These are phyloP conservation scores for Sphagnum tenellum DNA, from an alignment of 225 moss, liverwort and hornwort species.

Conservation along the genomic window DNA sequence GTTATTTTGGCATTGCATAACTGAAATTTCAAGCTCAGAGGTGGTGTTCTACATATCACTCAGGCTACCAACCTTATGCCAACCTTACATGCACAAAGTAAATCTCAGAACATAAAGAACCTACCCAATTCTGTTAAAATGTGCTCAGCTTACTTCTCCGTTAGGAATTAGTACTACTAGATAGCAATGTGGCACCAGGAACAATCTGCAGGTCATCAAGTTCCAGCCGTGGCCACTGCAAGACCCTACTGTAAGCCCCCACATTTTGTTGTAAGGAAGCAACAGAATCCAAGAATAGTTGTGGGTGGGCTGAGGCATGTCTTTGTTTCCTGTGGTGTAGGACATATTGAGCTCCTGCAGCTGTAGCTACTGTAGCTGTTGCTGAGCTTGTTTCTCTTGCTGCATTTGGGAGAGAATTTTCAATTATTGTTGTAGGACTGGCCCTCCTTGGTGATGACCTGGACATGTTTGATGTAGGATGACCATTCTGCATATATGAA, in stretches of 20 bases:
- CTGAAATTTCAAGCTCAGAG: too few relatives aligned
- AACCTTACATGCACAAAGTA: too few relatives aligned
- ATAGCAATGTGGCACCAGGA: conserved; percentile 28
- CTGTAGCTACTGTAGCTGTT: conserved; percentile 8
- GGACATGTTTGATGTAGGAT: conserved; percentile 30
- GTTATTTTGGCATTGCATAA: too few relatives aligned
- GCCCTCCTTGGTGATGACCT: conserved; percentile 23
- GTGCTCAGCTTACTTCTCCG: conserved; percentile 11
- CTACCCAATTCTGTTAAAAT: too few relatives aligned
- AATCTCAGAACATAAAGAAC: too few relatives aligned
- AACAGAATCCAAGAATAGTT: conserved; percentile 24
- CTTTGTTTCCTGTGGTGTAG: conserved; percentile 37
- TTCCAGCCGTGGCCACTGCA: conserved; percentile 23
- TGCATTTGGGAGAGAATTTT: conserved; percentile 9
- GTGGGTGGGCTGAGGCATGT: conserved; percentile 30
- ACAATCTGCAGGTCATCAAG: conserved; percentile 6
- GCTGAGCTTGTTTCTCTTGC: conserved; percentile 11
- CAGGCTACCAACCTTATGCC: too few relatives aligned
- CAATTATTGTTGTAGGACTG: conserved; percentile 33
- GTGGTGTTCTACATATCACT: too few relatives aligned
- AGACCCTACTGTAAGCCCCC: conserved; percentile 30
- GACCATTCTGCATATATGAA: conserved; percentile 21
- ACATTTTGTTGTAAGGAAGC: conserved; percentile 30
- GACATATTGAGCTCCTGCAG: conserved; percentile 38
- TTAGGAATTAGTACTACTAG: conserved; percentile 50